Evolutionary conservation across 345 rosid species (phyloP).

Genomic region (Moricandia arvensis): DNA sequence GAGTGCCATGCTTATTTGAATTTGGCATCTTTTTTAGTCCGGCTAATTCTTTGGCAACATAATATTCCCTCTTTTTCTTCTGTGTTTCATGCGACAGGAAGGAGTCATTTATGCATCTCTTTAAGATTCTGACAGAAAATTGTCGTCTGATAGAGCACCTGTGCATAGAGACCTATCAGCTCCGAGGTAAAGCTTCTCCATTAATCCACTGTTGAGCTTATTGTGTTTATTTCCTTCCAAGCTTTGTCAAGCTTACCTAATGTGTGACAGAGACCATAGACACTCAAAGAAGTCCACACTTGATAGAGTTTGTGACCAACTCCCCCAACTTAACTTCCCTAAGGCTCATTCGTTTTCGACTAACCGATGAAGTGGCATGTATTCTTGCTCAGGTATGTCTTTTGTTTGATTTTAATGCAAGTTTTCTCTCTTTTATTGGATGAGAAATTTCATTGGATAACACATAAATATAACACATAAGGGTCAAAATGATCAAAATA

Average conservation of each 20-base stretch:
- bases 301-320: conserved; percentile 65
- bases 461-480: no score
- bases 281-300: conserved; percentile 1
- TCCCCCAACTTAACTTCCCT: conserved; percentile 69
- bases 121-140: conserved; percentile 55
- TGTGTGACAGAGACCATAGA: neutral
- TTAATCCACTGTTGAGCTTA: conserved; percentile 6
- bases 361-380: conserved; percentile 60
- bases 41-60: neutral
- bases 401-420: neutral
- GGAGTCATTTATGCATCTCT: conserved; percentile 33
- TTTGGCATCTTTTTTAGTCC: neutral
- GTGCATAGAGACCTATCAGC: conserved; percentile 55
- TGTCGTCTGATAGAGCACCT: conserved; percentile 42
- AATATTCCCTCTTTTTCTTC: neutral
- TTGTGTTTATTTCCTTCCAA: neutral
- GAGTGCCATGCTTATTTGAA: conserved; percentile 4
- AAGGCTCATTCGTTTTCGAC: conserved; percentile 84
- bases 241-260: conserved; percentile 30
- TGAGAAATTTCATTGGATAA: no score
- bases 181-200: conserved; percentile 47
- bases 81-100: conserved; percentile 37
- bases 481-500: no score
- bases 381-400: conserved; percentile 63
- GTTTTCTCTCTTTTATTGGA: no score